Conservation (phyloP, 2,329 filamentous ascomycete species). For the Claviceps citrina region DNA sequence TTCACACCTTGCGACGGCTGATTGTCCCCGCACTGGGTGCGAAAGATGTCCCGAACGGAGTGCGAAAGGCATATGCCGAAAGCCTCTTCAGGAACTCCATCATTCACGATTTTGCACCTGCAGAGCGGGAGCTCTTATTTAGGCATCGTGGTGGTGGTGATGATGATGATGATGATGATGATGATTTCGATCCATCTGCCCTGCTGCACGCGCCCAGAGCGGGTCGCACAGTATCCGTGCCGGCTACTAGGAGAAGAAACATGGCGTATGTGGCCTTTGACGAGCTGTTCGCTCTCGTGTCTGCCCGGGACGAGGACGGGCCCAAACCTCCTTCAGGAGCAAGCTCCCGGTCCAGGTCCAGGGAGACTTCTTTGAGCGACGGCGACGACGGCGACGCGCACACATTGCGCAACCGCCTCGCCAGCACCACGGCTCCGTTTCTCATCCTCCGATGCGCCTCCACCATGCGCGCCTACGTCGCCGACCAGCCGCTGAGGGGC, state of each 20-base stretch:
- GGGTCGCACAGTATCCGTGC: constrained; percentile 56
- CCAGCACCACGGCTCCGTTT: constrained; percentile 62
- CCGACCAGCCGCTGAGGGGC: constrained; percentile 80
- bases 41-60: constrained; percentile 45
- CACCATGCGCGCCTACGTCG: constrained; percentile 69
- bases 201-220: constrained; percentile 52
- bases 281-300: constrained; percentile 58
- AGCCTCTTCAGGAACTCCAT: constrained; percentile 71
- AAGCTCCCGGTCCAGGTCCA: not conserved
- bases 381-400: constrained; percentile 10
- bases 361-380: constrained; percentile 1
- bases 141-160: no score
- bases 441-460: constrained; percentile 70
- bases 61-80: constrained; percentile 54
- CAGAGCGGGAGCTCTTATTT: constrained; percentile 43
- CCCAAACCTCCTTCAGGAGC: not conserved
- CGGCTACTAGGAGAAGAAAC: constrained; percentile 46
- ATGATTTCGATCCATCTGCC: constrained; percentile 33
- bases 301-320: constrained; percentile 19
- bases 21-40: constrained; percentile 62
- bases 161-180: constrained; percentile 24
- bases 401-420: constrained; percentile 41
- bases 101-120: constrained; percentile 48
- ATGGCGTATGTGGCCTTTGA: constrained; percentile 73
- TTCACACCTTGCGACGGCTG: constrained; percentile 51